Percentiles rank a stretch among this genome's conserved stretches.
phyloP scores from a whole-genome alignment of 2,329 filamentous ascomycete species.

The Sarocladium oryzae region DNA sequence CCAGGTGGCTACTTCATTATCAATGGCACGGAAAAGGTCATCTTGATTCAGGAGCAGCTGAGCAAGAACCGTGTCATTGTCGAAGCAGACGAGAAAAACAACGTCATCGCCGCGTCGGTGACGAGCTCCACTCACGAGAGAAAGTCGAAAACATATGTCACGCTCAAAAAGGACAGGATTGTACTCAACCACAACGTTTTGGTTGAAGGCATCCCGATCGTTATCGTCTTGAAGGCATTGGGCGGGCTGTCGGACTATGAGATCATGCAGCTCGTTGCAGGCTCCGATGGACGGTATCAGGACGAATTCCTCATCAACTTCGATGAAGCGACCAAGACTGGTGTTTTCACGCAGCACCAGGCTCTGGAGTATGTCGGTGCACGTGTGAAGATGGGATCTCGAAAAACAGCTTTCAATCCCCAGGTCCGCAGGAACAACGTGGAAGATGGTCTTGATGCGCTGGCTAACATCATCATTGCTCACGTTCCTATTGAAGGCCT shows the following conservation, averaged over 20 bases:
- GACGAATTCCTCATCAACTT: slow-evolving; percentile 95
- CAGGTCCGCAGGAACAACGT: slow-evolving; percentile 69
- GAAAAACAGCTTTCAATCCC: slow-evolving; percentile 47
- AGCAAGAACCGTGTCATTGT: slow-evolving; percentile 99
- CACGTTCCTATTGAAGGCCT: slow-evolving; percentile 88
- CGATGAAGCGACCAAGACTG: slow-evolving; percentile 78
- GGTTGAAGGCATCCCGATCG: slow-evolving; percentile 89
- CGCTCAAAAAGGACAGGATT: slow-evolving; percentile 88
- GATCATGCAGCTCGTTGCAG: slow-evolving; percentile 85
- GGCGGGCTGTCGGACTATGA: slow-evolving; percentile 92
- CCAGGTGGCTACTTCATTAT: slow-evolving; percentile 98
- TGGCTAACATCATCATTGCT: slow-evolving; percentile 88
- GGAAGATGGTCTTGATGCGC: slow-evolving; percentile 86
- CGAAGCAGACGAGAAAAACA: slow-evolving; percentile 86
- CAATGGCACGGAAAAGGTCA: slow-evolving; percentile 96
- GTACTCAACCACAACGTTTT: slow-evolving; percentile 89
- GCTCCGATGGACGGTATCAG: slow-evolving; percentile 81
- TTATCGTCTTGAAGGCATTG: slow-evolving; percentile 86
- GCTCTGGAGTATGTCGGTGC: slow-evolving; percentile 87
- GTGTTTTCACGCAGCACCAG: slow-evolving; percentile 89
- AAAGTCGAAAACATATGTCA: slow-evolving; percentile 95
- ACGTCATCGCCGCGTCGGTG: slow-evolving; percentile 88
- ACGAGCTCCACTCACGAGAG: slow-evolving; percentile 96
- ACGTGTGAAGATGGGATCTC: slow-evolving; percentile 80
- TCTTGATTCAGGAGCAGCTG: slow-evolving; percentile 94